Conservation (phyloP, 192 early-diverging fungal genomes). For the Coemansia asiatica region DNA sequence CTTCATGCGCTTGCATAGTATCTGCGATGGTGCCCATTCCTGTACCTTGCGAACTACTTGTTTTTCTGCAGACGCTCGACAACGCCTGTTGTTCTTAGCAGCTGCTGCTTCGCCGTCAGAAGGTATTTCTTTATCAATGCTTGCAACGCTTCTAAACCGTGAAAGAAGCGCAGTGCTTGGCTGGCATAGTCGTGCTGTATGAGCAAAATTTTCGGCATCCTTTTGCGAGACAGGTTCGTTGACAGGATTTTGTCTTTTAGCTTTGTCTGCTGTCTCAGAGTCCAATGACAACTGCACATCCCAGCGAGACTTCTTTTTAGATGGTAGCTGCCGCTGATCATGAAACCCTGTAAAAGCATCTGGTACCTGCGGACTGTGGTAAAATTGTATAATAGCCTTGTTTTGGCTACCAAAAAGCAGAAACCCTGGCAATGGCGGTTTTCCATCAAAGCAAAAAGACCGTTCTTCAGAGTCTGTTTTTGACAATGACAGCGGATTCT, state of each 20-base stretch:
- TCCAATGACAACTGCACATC: too few species aligned
- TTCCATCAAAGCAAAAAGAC: constrained; percentile 16
- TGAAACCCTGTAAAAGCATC: constrained; percentile 14
- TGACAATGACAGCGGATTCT: background rate
- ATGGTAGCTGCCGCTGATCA: background rate
- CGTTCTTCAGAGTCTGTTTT: background rate
- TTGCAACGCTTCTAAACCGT: background rate
- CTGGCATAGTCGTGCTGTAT: constrained; percentile 9
- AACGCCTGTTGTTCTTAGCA: background rate
- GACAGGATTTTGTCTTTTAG: background rate
- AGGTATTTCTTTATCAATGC: background rate
- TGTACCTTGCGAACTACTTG: background rate
- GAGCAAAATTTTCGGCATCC: constrained; percentile 12
- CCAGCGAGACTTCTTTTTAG: constrained; percentile 13
- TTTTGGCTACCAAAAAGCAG: background rate
- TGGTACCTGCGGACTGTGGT: constrained; percentile 22
- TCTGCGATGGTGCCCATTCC: background rate
- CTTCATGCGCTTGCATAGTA: background rate
- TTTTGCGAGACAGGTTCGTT: background rate
- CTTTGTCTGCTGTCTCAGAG: background rate
- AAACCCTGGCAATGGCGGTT: constrained; percentile 23
- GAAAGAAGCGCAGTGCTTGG: constrained; percentile 1
- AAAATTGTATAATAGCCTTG: constrained; percentile 5
- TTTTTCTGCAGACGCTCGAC: background rate
- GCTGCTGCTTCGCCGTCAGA: background rate